phyloP scores from a whole-genome alignment of 2,329 filamentous ascomycete genomes.

The Penicillium sp. region DNA sequence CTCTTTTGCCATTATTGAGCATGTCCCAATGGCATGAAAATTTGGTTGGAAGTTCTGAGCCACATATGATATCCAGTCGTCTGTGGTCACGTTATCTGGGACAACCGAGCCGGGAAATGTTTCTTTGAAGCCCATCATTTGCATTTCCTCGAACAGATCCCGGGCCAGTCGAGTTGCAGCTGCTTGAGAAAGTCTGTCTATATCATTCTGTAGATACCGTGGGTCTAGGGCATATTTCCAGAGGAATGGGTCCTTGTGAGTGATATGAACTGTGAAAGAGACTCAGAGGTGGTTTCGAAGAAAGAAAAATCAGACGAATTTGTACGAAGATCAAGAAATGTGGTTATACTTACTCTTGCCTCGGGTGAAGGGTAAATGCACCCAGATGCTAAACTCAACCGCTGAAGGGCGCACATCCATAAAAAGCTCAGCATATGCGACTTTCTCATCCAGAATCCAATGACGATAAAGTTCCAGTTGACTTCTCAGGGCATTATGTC shows the following conservation, averaged over 20 bases:
- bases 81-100: not conserved
- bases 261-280: not conserved
- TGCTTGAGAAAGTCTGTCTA: not conserved
- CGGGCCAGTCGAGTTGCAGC: not conserved
- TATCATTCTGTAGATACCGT: not conserved
- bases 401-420: not conserved
- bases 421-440: not conserved
- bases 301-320: no score
- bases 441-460: not conserved
- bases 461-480: not conserved
- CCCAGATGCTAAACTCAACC: not conserved
- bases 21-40: not conserved
- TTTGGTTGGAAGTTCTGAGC: not conserved
- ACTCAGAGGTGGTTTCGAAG: no score
- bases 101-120: not conserved
- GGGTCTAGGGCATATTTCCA: not conserved
- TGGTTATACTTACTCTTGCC: not conserved
- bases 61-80: not conserved
- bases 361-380: not conserved
- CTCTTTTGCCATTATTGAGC: not conserved
- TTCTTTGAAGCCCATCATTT: not conserved
- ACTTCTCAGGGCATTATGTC: not conserved
- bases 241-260: not conserved
- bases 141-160: not conserved
- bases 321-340: no score